Evolutionary conservation across 768 basidiomycete species (phyloP), one percentile per base, ranked within the genome.

Genomic region (Gymnopilus dilepis): DNA sequence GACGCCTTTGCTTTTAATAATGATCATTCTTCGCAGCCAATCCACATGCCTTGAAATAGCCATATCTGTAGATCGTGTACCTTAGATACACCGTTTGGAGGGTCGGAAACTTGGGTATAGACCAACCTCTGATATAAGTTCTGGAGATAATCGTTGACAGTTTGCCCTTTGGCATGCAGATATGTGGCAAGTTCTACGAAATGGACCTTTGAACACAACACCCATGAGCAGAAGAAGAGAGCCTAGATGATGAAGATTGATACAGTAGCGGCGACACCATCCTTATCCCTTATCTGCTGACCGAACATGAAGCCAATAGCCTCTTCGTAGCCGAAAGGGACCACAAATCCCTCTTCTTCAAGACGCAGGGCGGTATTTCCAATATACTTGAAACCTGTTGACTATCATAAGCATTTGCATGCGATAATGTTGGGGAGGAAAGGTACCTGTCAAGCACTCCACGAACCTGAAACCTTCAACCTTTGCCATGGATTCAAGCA

Each of bases 301-400:
- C 92, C 91, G 72, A 94, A 87, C 92, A 95, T 95, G 70, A 85
- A 96, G 3, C 94, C 94, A 57, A 96, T 95, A 1, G 95, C 94
- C 74, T 96, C 94, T 70, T 96, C 94, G 68, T 96, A 96, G 9
- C 89, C 92, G 68, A 95, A 95, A 0, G 84, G 85, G 9, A 90
- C 88, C 41, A 88, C 83, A 67, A 84, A 92, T 1, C 92, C 94
- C 38, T 86, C 75, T 42, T 76, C 70, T 13, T 83, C 87, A 15
- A 95, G 82, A 52, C 80, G 76, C 34, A 93, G 74, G 3, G 89
- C 91, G 8, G 87, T 88, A 69, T 95, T 96, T 7, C 94, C 94
- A 52, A 96, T 94, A 70, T 85, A 94, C 74, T 96, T 96, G 76
- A 96, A 96, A 2, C 94, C 94, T 88, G 51, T 38, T 30, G 34